A percentile compares a stretch with the other conserved stretches of the same genome.
These are phyloP conservation scores for Xylariaceae sp. DNA, from an alignment of 2,329 filamentous ascomycete genomes.

Conservation along the genomic window DNA sequence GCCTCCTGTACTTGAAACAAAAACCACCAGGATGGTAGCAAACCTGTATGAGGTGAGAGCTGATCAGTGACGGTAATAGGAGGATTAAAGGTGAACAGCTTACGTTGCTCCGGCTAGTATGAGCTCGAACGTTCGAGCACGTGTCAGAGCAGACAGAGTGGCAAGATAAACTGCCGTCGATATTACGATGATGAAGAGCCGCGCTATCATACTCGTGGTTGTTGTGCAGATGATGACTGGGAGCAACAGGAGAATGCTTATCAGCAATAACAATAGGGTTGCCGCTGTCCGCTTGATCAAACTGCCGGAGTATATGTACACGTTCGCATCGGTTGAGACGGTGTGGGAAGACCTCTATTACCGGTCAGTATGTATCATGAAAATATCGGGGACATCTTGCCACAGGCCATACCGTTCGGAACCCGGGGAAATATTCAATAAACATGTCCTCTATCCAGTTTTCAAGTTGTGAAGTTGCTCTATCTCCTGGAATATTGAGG, in stretches of 20 bases:
- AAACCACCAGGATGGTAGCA: slow-evolving; percentile 3
- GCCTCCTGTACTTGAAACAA: no score
- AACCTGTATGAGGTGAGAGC: not conserved
- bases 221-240: slow-evolving; percentile 9
- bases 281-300: slow-evolving; percentile 1
- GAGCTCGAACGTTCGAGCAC: slow-evolving; percentile 5
- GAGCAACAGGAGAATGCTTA: slow-evolving; percentile 4
- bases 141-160: slow-evolving; percentile 7
- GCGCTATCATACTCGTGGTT: not conserved
- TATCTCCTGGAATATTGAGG: slow-evolving; percentile 1
- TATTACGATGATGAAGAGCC: slow-evolving; percentile 4
- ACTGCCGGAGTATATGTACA: slow-evolving; percentile 1
- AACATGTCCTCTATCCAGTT: slow-evolving; percentile 8
- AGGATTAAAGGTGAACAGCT: not conserved
- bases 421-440: not conserved
- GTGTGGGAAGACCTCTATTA: not conserved
- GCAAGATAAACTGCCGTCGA: slow-evolving; percentile 4
- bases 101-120: slow-evolving; percentile 12
- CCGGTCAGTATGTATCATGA: not conserved
- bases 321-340: slow-evolving; percentile 6
- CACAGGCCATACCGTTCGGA: not conserved
- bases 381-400: not conserved
- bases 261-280: slow-evolving; percentile 2
- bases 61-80: not conserved
- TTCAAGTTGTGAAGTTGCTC: slow-evolving; percentile 1